Conservation (phyloP, 2,329 filamentous ascomycete genomes). For the Colletotrichum shisoi region DNA sequence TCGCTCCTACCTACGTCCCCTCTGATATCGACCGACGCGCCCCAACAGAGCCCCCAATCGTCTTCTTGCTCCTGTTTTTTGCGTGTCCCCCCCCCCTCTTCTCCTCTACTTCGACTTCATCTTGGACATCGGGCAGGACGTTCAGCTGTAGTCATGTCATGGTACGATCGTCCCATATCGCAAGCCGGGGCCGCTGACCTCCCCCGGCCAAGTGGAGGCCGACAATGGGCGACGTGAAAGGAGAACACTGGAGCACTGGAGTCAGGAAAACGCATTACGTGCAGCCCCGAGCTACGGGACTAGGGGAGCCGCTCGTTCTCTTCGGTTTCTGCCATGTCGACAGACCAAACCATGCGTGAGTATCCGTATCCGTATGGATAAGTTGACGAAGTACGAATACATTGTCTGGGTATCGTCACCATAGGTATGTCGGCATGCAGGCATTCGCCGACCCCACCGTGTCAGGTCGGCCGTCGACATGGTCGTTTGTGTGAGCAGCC, state of each 20-base stretch:
- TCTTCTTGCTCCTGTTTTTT: background rate
- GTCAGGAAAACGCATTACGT: background rate
- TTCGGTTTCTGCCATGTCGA: background rate
- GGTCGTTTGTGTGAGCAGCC: constrained; percentile 19
- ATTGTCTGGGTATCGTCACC: too few species aligned
- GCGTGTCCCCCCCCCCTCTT: too few species aligned
- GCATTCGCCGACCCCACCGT: constrained; percentile 5
- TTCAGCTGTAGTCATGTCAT: constrained; percentile 28
- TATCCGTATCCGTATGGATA: too few species aligned
- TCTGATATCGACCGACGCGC: background rate
- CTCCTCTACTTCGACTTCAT: background rate
- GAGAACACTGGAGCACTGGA: background rate
- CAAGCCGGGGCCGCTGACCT: constrained; percentile 6
- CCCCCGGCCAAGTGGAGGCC: constrained; percentile 10
- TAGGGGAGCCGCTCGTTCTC: background rate
- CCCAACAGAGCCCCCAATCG: background rate
- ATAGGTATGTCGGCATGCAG: background rate
- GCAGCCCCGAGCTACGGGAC: background rate
- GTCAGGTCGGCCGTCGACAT: constrained; percentile 2
- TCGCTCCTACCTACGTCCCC: background rate
- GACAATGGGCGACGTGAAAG: background rate
- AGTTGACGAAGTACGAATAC: too few species aligned
- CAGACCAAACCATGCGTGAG: background rate
- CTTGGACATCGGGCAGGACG: background rate
- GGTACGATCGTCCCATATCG: constrained; percentile 31